Percentiles rank a stretch among this genome's conserved stretches.
Evolutionary conservation across 306 rosid genomes (phyloP).

Genomic region (Vigna reflexopilosa): DNA sequence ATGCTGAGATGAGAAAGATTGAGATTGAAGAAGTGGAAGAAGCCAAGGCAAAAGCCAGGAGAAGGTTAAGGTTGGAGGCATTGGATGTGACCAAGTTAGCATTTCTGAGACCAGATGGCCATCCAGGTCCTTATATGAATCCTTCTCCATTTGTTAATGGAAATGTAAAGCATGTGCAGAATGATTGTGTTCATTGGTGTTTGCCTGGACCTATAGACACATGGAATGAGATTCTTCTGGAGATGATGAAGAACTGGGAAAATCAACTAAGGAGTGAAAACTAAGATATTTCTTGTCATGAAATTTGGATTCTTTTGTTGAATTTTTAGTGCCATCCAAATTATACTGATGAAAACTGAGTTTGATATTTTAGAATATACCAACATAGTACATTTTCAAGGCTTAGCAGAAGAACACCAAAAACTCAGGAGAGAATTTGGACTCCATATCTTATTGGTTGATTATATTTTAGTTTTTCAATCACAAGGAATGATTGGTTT

Average conservation of each 20-base stretch:
- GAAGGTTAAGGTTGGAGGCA: conserved; percentile 58
- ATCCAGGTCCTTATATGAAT: conserved; percentile 94
- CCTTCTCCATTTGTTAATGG: conserved; percentile 71
- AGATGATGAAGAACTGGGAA: conserved; percentile 63
- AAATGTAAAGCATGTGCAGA: conserved; percentile 62
- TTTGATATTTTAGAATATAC: too few relatives aligned
- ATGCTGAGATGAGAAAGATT: conserved; percentile 72
- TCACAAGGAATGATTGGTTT: background rate
- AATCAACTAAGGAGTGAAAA: conserved; percentile 4
- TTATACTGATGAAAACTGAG: too few relatives aligned
- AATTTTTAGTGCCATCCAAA: too few relatives aligned
- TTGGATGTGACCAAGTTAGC: conserved; percentile 75
- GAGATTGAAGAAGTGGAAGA: conserved; percentile 73
- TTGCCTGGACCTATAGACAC: conserved; percentile 91
- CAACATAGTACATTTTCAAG: too few relatives aligned
- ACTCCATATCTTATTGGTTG: background rate
- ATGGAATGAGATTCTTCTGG: conserved; percentile 79
- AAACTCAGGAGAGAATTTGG: too few relatives aligned
- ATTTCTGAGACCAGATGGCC: conserved; percentile 85
- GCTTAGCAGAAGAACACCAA: too few relatives aligned
- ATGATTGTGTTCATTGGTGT: conserved; percentile 97
- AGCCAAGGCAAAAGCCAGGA: conserved; percentile 53
- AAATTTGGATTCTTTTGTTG: too few relatives aligned
- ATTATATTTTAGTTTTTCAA: background rate
- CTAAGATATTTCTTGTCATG: conserved; percentile 38